Evolutionary conservation across 2,329 filamentous ascomycete species (phyloP).

Genomic region (Hyphodiscus sp.): DNA sequence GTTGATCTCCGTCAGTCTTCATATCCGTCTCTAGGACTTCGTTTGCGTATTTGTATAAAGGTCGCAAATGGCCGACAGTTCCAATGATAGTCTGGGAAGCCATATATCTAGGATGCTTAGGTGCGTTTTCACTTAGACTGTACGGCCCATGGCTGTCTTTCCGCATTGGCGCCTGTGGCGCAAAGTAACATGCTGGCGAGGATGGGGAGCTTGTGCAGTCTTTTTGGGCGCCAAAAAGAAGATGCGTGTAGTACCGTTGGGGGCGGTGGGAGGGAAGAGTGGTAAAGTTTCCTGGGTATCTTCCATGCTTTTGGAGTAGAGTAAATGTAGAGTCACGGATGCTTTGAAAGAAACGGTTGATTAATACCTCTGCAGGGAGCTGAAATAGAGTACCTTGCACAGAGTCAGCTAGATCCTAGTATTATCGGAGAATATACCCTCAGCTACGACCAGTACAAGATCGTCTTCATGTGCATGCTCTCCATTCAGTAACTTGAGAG

Average conservation of each 20-base stretch:
- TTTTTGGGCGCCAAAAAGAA: slow-evolving; percentile 51
- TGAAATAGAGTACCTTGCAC: slow-evolving; percentile 45
- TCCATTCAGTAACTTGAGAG: slow-evolving; percentile 38
- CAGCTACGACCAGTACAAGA: slow-evolving; percentile 48
- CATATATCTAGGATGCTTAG: slow-evolving; percentile 41
- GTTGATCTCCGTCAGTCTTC: no score
- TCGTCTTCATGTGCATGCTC: slow-evolving; percentile 45
- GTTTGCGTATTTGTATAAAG: no score
- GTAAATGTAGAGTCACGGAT: slow-evolving; percentile 41
- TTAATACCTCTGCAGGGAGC: slow-evolving; percentile 47
- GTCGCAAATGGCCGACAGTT: background rate
- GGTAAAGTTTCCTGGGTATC: background rate
- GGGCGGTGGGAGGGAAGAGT: background rate
- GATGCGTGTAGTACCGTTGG: slow-evolving; percentile 43
- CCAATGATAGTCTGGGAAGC: slow-evolving; percentile 45
- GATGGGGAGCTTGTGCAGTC: slow-evolving; percentile 37
- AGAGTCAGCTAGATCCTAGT: background rate
- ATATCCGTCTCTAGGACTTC: no score
- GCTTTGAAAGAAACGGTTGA: slow-evolving; percentile 46
- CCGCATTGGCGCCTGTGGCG: slow-evolving; percentile 45
- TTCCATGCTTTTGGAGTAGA: slow-evolving; percentile 28
- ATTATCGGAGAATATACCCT: slow-evolving; percentile 3
- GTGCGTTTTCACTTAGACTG: slow-evolving; percentile 22
- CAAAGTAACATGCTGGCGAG: slow-evolving; percentile 45
- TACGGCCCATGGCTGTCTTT: slow-evolving; percentile 42